Evolutionary conservation across 768 basidiomycete species (phyloP), one percentile per base, ranked within the genome.

Genomic region (Leccinum subtestaceum): DNA sequence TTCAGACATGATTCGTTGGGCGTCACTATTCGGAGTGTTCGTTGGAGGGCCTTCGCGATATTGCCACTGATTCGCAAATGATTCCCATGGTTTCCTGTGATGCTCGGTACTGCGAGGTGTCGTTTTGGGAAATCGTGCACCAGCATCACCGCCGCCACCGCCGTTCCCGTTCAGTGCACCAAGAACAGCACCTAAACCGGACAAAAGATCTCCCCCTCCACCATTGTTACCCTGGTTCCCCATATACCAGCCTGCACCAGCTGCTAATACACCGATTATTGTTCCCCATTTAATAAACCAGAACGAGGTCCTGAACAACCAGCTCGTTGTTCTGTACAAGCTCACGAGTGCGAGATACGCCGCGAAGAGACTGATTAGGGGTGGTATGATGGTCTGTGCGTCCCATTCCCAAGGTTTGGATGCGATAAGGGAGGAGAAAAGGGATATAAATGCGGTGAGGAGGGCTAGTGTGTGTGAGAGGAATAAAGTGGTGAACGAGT

Each of bases 281-380:
- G 77, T 74, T 23, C 86, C 87, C 91, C 91, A 93, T 73, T 93
- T 93, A 65, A 89, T 69, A 65, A 90, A 80, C 79, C 82, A 91
- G 63, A 91, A 71, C 27, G 74, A 76, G 34, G 82, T 83, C 60
- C 88, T 81, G 62, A 92, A 73, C 65, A 88, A 78, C 86, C 88
- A 92, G 23, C 80, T 80, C 12, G 90, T 86, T 5, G 91, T 92
- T 60, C 89, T 87, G 74, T 91, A 91, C 54, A 91, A 72, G 69
- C 85, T 89, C 45, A 86, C 61, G n/a, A 93, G 77, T 4, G 89
- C 88, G 60, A 91, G 79, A 72, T 93, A 93, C 19, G 89, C 86
- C 5, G 81, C 79, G 53, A 92, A 72, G 31, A 93, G 71, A 59
- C 83, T 87, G 67, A 93, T 83, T 67, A 92, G 73, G 1, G 91